A percentile compares a stretch with the other conserved stretches of the same genome.
Evolutionary conservation across 495 filamentous ascomycete genomes (phyloP).

Genomic region (Xylaria sp.): DNA sequence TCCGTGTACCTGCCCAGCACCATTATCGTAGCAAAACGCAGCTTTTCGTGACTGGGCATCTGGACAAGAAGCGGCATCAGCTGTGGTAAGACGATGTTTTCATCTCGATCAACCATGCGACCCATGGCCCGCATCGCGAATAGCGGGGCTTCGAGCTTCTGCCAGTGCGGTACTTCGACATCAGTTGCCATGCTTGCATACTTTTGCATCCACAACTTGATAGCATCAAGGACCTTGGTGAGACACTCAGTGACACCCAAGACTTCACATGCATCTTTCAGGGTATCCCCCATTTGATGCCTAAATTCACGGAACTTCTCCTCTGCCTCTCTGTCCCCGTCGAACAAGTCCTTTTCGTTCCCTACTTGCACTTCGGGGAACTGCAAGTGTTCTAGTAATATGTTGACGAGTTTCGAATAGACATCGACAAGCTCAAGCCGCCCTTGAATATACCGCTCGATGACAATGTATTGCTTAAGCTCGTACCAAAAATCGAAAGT

Average conservation of each 20-base stretch:
- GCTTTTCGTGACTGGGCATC: constrained; percentile 94
- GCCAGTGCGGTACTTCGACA: constrained; percentile 92
- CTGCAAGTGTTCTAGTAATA: constrained; percentile 91
- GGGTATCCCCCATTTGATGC: constrained; percentile 95
- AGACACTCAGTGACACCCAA: constrained; percentile 92
- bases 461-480: constrained; percentile 90
- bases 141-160: constrained; percentile 91
- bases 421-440: constrained; percentile 75
- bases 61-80: constrained; percentile 91
- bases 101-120: constrained; percentile 90
- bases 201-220: constrained; percentile 84
- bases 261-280: constrained; percentile 97
- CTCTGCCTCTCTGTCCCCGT: constrained; percentile 93
- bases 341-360: constrained; percentile 84
- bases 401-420: constrained; percentile 86
- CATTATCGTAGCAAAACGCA: constrained; percentile 97
- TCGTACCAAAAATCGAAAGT: constrained; percentile 99
- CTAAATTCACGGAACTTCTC: constrained; percentile 97
- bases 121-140: constrained; percentile 98
- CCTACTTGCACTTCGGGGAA: constrained; percentile 79
- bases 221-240: constrained; percentile 79
- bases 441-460: constrained; percentile 87
- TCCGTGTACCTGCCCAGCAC: constrained; percentile 95
- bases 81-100: constrained; percentile 82
- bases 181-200: constrained; percentile 77